Base-by-base conservation (phyloP, 768 basidiomycete species). In the Mrakia gelida region DNA sequence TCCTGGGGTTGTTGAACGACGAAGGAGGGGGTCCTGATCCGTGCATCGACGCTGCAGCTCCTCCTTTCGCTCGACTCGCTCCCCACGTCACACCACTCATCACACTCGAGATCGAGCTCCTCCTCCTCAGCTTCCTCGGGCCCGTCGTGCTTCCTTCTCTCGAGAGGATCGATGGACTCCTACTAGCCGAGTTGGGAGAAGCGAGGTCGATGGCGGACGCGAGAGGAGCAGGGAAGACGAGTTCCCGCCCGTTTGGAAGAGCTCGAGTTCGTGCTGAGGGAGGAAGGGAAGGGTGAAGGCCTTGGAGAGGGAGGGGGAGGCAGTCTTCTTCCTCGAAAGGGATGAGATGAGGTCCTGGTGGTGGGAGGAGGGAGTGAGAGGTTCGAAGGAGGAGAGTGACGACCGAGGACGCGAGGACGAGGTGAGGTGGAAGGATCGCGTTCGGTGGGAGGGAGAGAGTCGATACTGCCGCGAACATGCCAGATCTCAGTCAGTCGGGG, bases 321-420 rank as follows among this genome's bases (percentile, higher is more conserved):
- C 38, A 61, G 30, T 78, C 77, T 38, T 78, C 77, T 63, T 78
- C 77, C 43, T 78, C 72, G 52, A 78, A 78, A 23, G 77, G 77
- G 38, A 78, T 78, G 8, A 78, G 65, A 43, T 78, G 77, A 10
- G 73, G 77, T 11, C 77, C 77, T 3, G 77, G 28, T 0, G 77
- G 77, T 7, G 77, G 77, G 2, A 43, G 49, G 10, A 26, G 16
- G 3, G 71, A 63, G 32, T 78, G 77, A 52, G 77, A 74, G 15
- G 77, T 65, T 15, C 77, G 72, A 10, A 78, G 73, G 41, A 78
- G 72, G 11, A 78, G 73, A 41, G 73, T 78, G 23, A 73, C 26
- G 72, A 68, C 43, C 52, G 77, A 78, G 72, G 63, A 70, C 26
- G 65, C n/a, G 15, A 74, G 63, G 23, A 78, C 73, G 43, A 73